These are phyloP conservation scores for Malbranchea zuffiana DNA, from an alignment of 2,329 filamentous ascomycete genomes.

Conservation along the genomic window DNA sequence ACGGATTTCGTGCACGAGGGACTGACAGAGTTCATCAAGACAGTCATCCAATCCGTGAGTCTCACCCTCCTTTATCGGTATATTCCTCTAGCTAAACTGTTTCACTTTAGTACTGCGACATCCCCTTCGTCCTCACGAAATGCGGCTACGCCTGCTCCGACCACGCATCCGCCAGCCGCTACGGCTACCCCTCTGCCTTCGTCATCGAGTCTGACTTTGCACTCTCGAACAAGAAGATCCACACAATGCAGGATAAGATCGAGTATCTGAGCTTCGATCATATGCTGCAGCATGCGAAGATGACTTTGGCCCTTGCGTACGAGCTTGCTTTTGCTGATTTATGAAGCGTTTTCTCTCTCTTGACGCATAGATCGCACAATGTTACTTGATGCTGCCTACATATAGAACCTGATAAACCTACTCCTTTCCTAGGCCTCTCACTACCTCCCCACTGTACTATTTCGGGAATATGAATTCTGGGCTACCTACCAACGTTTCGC, in stretches of 20 bases:
- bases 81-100: not conserved
- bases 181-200: slow-evolving; percentile 55
- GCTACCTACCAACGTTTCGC: too few species aligned
- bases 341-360: too few species aligned
- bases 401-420: too few species aligned
- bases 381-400: too few species aligned
- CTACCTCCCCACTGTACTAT: too few species aligned
- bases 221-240: slow-evolving; percentile 58
- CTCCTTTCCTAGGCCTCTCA: too few species aligned
- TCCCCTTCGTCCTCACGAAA: slow-evolving; percentile 77
- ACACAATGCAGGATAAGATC: slow-evolving; percentile 61
- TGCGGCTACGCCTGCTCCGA: slow-evolving; percentile 75
- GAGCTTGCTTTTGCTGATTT: slow-evolving; percentile 56
- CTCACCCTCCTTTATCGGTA: not conserved
- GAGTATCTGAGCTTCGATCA: slow-evolving; percentile 70
- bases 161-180: slow-evolving; percentile 55
- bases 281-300: slow-evolving; percentile 80
- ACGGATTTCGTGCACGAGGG: slow-evolving; percentile 77
- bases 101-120: slow-evolving; percentile 60
- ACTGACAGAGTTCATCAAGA: slow-evolving; percentile 83
- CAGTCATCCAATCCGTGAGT: slow-evolving; percentile 58
- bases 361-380: too few species aligned
- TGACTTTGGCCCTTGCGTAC: slow-evolving; percentile 73
- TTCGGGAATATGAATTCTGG: too few species aligned
- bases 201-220: slow-evolving; percentile 54